Conservation (phyloP, 2,329 filamentous ascomycete species). For the Fusarium sacchari region DNA sequence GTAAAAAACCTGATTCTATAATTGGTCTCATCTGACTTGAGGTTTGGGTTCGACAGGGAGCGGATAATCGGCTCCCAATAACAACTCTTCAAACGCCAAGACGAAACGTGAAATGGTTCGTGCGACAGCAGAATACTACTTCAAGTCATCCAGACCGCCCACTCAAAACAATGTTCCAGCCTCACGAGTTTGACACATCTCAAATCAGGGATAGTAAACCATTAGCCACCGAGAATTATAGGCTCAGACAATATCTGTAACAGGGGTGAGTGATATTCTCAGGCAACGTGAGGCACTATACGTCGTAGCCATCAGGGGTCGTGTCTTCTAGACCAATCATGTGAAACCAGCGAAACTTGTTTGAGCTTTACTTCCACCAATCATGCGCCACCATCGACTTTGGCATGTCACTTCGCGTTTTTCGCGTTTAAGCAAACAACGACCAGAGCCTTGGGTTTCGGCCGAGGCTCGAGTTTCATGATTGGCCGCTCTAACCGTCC, state of each 20-base stretch:
- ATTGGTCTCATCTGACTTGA: background rate
- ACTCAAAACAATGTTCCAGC: background rate
- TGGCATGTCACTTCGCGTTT: background rate
- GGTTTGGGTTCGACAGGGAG: background rate
- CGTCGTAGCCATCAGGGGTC: conserved; percentile 2
- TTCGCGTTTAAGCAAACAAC: background rate
- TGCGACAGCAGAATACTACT: background rate
- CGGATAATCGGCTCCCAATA: conserved; percentile 3
- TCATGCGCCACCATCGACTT: rapidly evolving
- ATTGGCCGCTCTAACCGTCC: background rate
- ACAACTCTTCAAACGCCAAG: conserved; percentile 20
- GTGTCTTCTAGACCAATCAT: background rate
- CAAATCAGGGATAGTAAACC: background rate
- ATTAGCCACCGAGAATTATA: background rate
- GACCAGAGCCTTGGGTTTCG: background rate
- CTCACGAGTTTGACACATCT: background rate
- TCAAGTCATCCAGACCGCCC: background rate
- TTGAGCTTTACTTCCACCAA: conserved; percentile 4
- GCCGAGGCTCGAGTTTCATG: background rate
- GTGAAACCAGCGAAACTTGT: conserved; percentile 16
- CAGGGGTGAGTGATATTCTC: conserved; percentile 16
- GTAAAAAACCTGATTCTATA: background rate
- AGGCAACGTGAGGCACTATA: background rate
- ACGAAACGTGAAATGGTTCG: conserved; percentile 13
- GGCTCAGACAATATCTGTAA: background rate